Evolutionary conservation across 257 asterid species (phyloP).

Genomic region (Handroanthus guayacan): DNA sequence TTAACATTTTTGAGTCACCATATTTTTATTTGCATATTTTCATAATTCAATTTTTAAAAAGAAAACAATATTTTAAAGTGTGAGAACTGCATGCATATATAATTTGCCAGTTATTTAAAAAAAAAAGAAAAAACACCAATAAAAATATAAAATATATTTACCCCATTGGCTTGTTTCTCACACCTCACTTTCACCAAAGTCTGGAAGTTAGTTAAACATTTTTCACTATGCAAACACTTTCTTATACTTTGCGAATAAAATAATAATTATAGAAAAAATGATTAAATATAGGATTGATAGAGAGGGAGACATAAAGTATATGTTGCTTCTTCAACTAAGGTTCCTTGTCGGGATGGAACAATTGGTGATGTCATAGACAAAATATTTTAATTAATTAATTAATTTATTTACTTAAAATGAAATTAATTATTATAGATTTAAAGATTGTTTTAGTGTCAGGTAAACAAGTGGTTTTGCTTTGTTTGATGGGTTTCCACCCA

Average conservation of each 20-base stretch:
- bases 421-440: background rate
- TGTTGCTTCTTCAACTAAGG: slow-evolving; percentile 55
- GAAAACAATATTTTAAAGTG: no score
- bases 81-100: no score
- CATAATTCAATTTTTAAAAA: no score
- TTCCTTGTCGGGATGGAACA: slow-evolving; percentile 62
- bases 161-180: slow-evolving; percentile 36
- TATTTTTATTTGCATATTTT: no score
- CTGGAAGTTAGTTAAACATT: slow-evolving; percentile 45
- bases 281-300: background rate
- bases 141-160: slow-evolving; percentile 16
- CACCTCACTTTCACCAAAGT: slow-evolving; percentile 45
- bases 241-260: background rate
- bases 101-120: background rate
- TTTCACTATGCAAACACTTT: slow-evolving; percentile 24
- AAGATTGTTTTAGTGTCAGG: slow-evolving; percentile 46
- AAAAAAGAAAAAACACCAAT: background rate
- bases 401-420: slow-evolving; percentile 5
- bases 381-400: slow-evolving; percentile 31
- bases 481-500: slow-evolving; percentile 63
- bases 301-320: background rate
- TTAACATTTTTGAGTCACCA: no score
- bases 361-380: slow-evolving; percentile 48
- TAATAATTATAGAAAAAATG: background rate
- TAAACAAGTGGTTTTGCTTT: slow-evolving; percentile 71